Evolutionary conservation across 179 eudicot species (phyloP).

Genomic region (Nepenthes alata): DNA sequence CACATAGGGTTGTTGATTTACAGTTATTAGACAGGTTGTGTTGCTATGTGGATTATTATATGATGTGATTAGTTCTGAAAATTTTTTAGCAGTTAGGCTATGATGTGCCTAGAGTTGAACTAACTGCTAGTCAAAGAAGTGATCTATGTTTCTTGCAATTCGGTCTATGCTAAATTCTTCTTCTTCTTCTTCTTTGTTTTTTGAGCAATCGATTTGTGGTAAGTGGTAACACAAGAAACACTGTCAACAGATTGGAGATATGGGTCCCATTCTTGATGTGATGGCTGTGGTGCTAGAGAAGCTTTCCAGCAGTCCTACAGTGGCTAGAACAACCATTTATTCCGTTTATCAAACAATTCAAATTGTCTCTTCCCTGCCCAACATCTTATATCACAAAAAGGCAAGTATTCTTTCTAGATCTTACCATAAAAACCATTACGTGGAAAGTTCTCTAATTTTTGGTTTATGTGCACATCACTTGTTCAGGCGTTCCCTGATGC

Average conservation of each 20-base stretch:
- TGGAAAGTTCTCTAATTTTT: conserved; percentile 10
- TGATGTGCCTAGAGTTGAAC: too few relatives aligned
- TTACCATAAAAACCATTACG: background rate
- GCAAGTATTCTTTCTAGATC: conserved; percentile 20
- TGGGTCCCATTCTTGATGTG: conserved; percentile 85
- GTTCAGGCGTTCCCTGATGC: conserved; percentile 85
- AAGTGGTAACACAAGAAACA: conserved; percentile 3
- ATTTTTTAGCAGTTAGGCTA: too few relatives aligned
- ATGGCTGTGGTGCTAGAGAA: conserved; percentile 90
- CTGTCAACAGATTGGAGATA: conserved; percentile 71
- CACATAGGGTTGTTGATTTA: too few relatives aligned
- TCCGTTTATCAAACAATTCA: conserved; percentile 67
- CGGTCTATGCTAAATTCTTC: too few relatives aligned
- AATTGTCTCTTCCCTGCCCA: conserved; percentile 60
- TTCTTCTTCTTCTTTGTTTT: too few relatives aligned
- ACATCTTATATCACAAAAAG: conserved; percentile 69
- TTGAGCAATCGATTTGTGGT: too few relatives aligned
- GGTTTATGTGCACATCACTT: conserved; percentile 6
- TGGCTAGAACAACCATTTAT: conserved; percentile 54
- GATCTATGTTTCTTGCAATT: too few relatives aligned
- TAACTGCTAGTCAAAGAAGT: too few relatives aligned
- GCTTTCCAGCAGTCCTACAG: conserved; percentile 41
- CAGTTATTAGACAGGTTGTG: too few relatives aligned
- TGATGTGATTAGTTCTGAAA: too few relatives aligned
- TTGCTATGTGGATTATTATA: too few relatives aligned